Evolutionary conservation across 2,329 filamentous ascomycete species (phyloP).

Genomic region (Cercospora citrullina): DNA sequence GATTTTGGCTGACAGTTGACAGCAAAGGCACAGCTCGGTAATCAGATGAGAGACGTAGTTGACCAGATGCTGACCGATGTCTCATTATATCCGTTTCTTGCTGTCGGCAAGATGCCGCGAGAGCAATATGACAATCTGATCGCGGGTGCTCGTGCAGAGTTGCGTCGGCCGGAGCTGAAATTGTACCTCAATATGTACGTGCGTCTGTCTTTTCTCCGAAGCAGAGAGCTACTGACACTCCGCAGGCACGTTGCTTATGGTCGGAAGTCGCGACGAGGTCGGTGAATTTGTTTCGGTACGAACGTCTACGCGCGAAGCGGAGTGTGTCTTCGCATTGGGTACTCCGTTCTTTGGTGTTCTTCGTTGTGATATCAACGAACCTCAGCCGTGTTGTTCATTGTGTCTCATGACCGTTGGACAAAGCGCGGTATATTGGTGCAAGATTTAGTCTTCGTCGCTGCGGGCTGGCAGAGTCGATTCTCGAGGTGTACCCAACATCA

Average conservation of each 20-base stretch:
- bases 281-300: background rate
- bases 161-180: slow-evolving; percentile 20
- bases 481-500: background rate
- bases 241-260: slow-evolving; percentile 16
- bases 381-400: background rate
- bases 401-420: background rate
- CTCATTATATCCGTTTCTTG: slow-evolving; percentile 25
- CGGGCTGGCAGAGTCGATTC: background rate
- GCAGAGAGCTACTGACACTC: background rate
- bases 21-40: slow-evolving; percentile 5
- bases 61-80: slow-evolving; percentile 23
- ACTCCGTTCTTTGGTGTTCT: background rate
- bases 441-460: background rate
- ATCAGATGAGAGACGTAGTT: slow-evolving; percentile 15
- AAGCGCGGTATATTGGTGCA: background rate
- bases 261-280: slow-evolving; percentile 10
- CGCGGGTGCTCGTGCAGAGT: slow-evolving; percentile 23
- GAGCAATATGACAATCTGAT: slow-evolving; percentile 24
- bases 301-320: background rate
- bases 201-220: background rate
- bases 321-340: background rate
- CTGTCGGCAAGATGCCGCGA: slow-evolving; percentile 15
- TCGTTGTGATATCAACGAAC: background rate
- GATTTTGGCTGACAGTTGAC: slow-evolving; percentile 1
- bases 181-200: slow-evolving; percentile 29